A percentile compares a stretch with the other conserved stretches of the same genome.
Evolutionary conservation across 768 basidiomycete species (phyloP).

Genomic region (Lyophyllum decastes): DNA sequence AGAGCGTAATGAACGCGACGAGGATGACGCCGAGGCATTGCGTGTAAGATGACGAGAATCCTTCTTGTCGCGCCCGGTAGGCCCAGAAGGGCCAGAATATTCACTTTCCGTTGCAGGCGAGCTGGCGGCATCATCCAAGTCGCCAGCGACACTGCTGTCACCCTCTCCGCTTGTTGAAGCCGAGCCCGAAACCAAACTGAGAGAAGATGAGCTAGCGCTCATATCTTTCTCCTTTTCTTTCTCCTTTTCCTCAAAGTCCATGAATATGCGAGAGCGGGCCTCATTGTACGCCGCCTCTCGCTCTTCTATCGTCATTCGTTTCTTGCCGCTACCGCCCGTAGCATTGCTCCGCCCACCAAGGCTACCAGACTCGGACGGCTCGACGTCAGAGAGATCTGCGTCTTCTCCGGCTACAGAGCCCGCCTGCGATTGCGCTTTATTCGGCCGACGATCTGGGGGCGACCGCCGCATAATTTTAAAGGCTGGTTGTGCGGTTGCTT

Average conservation of each 20-base stretch:
- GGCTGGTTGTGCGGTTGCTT: constrained; percentile 68
- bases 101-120: constrained; percentile 82
- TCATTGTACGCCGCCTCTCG: constrained; percentile 90
- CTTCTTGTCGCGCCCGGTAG: constrained; percentile 56
- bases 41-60: constrained; percentile 47
- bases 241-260: constrained; percentile 76
- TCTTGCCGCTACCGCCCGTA: constrained; percentile 62
- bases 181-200: constrained; percentile 71
- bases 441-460: constrained; percentile 48
- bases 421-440: constrained; percentile 65
- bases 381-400: constrained; percentile 73
- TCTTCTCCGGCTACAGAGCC: constrained; percentile 78
- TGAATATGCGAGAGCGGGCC: constrained; percentile 84
- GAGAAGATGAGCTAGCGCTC: constrained; percentile 76
- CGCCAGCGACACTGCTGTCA: constrained; percentile 61
- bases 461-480: constrained; percentile 88
- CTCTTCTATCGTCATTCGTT: constrained; percentile 79
- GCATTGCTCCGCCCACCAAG: constrained; percentile 67
- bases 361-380: constrained; percentile 82
- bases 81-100: constrained; percentile 60
- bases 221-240: constrained; percentile 72
- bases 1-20: constrained; percentile 61
- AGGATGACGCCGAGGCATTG: constrained; percentile 52
- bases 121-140: constrained; percentile 67
- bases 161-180: constrained; percentile 50